Base-by-base conservation (phyloP, 345 rosid species). In the Anastatica hierochuntica region DNA sequence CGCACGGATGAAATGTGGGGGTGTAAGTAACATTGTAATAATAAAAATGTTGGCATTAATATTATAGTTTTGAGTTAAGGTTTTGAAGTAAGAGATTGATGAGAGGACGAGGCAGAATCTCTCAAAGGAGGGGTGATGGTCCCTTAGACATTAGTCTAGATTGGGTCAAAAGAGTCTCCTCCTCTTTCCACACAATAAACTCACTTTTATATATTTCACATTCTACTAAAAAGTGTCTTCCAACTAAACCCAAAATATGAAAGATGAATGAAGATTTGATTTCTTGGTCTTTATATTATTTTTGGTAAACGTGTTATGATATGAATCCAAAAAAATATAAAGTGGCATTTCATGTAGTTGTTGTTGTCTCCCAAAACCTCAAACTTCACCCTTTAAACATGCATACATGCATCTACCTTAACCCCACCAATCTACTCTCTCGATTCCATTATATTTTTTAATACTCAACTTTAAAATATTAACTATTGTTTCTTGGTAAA, bases 91-190 rank as follows among this genome's bases (percentile, higher is more conserved):
- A n/a, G n/a, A n/a, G n/a, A n/a, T n/a, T n/a, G n/a, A n/a, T n/a
- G n/a, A n/a, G n/a, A n/a, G n/a, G n/a, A n/a, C n/a, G n/a, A n/a
- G n/a, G n/a, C n/a, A n/a, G n/a, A n/a, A n/a, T n/a, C n/a, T n/a
- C n/a, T n/a, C n/a, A n/a, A n/a, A n/a, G n/a, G n/a, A n/a, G n/a
- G n/a, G n/a, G n/a, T 41, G 44, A 55, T 55, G 62, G 63, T 64
- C 68, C 75, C 57, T 24, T 57, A 68, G 83, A 76, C 85, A 80
- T 16, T 14, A 50, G 72, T 77, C 80, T 75, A 68, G 81, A 73
- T 74, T 65, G 77, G 56, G 81, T 77, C 81, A 79, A 82, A 76
- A 63, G 56, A 51, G 23, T 8, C 39, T 8, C 51, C 53, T 64
- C 50, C 66, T 67, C 79, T 61, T 58, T 57, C 39, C 49, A 30